Evolutionary conservation across 2,329 filamentous ascomycete genomes (phyloP).

Genomic region (Calonectria henricotiae): DNA sequence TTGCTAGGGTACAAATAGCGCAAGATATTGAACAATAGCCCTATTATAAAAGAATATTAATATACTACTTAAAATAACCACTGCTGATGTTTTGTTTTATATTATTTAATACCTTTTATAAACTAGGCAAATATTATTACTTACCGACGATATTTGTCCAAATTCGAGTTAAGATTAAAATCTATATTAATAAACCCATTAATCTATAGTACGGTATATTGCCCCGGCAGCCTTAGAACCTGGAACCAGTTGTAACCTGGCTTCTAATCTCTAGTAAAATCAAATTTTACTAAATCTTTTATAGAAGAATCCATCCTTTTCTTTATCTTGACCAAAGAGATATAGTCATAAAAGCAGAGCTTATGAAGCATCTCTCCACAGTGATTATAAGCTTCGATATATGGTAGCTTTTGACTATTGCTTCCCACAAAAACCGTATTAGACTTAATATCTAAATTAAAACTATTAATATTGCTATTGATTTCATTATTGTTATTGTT

Average conservation of each 20-base stretch:
- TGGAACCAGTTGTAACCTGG: neutral
- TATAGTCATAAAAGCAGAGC: conserved; percentile 29
- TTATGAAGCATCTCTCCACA: neutral
- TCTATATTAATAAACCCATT: neutral
- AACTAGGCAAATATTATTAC: too few relatives aligned
- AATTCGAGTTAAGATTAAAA: too few relatives aligned
- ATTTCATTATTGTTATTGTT: too few relatives aligned
- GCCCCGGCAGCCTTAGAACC: neutral
- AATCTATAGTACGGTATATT: neutral
- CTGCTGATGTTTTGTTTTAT: too few relatives aligned
- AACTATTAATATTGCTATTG: conserved; percentile 26
- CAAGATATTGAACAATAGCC: too few relatives aligned
- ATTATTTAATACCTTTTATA: too few relatives aligned
- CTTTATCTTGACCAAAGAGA: neutral
- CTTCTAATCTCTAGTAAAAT: neutral
- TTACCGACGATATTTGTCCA: too few relatives aligned
- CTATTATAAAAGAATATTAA: too few relatives aligned
- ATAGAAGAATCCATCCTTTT: neutral
- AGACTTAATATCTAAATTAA: too few relatives aligned
- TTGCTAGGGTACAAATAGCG: too few relatives aligned
- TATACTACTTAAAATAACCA: too few relatives aligned
- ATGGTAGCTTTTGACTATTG: conserved; percentile 12
- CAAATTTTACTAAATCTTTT: neutral
- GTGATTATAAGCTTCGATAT: conserved; percentile 23
- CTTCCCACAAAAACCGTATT: too few relatives aligned